Evolutionary conservation across 1,139 yeast genomes (phyloP).

Genomic region (Pichia sp.): DNA sequence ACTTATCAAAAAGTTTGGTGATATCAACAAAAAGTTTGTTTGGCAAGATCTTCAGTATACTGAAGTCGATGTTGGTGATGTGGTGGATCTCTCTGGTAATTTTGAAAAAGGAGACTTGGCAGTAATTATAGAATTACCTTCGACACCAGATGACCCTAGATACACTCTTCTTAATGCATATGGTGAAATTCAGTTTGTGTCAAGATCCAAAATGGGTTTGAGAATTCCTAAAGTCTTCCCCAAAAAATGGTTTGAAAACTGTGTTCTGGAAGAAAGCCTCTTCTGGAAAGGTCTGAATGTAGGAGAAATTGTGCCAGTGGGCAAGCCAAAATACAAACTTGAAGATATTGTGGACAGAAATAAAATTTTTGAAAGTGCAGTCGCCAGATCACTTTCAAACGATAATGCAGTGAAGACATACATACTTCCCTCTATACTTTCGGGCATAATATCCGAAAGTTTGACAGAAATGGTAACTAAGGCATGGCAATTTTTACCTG

Average conservation of each 20-base stretch:
- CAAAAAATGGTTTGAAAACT: constrained; percentile 31
- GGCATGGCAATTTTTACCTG: constrained; percentile 32
- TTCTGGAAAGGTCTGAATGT: constrained; percentile 22
- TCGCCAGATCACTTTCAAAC: constrained; percentile 22
- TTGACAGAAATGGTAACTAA: constrained; percentile 26
- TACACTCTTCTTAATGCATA: constrained; percentile 53
- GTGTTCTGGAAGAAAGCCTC: constrained; percentile 31
- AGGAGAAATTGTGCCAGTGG: constrained; percentile 25
- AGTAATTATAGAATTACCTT: constrained; percentile 44
- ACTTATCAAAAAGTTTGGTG: constrained; percentile 26
- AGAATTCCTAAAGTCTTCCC: constrained; percentile 58
- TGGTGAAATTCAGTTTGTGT: constrained; percentile 53
- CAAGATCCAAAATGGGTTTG: constrained; percentile 43
- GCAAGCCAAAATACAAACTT: constrained; percentile 31
- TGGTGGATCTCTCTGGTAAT: constrained; percentile 38
- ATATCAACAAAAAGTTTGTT: constrained; percentile 11
- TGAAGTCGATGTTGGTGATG: constrained; percentile 42
- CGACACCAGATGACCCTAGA: constrained; percentile 40
- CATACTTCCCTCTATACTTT: constrained; percentile 30
- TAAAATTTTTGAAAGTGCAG: constrained; percentile 28
- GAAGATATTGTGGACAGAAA: constrained; percentile 31
- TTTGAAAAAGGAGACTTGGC: constrained; percentile 37
- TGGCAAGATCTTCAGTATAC: constrained; percentile 25
- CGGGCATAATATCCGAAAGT: constrained; percentile 29
- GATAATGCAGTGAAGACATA: constrained; percentile 25